Evolutionary conservation across 2,329 filamentous ascomycete genomes (phyloP), one percentile per base, ranked within the genome.

Genomic region (Chaetomiaceae sp.): DNA sequence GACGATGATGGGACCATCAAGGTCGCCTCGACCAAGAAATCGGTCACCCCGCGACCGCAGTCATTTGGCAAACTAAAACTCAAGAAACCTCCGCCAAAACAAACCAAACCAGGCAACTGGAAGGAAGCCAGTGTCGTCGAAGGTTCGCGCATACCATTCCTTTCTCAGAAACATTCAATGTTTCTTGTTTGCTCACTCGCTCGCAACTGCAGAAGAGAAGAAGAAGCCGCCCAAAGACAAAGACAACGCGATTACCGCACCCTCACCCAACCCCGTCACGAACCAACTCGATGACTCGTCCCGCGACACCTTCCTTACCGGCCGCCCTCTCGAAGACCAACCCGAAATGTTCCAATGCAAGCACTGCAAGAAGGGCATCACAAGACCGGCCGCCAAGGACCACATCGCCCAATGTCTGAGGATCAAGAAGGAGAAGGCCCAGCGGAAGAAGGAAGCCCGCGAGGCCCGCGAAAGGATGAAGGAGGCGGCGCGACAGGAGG

Each of bases 321-420:
- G 89, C 55, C 83, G 86, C 51, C 89, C 90, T 0, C 78, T 95
- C 59, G 85, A 90, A 60, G 91, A 96, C 63, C 77, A 76, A 50
- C 80, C 87, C 10, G 89, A 95, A 56, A 78, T 89, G 9, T 83
- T 93, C 44, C 78, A 86, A 59, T 99, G 92, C 77, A 96, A 93
- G 66, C 89, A 95, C 66, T 99, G 92, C 73, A 96, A 93, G 70
- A 91, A 95, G 62, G 87, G 87, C 45, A 81, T 96, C 12, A 75
- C 93, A 13, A 87, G 85, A 61, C 82, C 82, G 27, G 83, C 82
- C 0, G 86, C 88, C 2, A 85, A 85, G 52, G 80, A 81, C 16
- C 92, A 99, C 64, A 89, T 96, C 54, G 84, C 85, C 33, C 82
- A 85, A 40, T 99, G 92, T 62, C 72, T 96, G 51, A 86, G 85